These are phyloP conservation scores for Vanilla planifolia DNA, from an alignment of 106 monocot species.

Conservation along the genomic window DNA sequence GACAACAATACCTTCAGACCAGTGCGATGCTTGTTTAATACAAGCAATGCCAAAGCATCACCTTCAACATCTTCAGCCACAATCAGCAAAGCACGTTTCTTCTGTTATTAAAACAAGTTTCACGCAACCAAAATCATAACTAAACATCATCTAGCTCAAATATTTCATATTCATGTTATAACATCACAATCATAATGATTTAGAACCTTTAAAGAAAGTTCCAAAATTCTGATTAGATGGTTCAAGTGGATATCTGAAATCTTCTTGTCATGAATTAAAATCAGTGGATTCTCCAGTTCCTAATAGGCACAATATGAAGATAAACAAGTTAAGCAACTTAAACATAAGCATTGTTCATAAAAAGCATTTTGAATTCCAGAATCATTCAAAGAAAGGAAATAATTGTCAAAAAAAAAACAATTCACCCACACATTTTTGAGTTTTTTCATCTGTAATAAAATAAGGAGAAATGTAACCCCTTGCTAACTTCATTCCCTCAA, in stretches of 20 bases:
- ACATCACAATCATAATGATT: background rate
- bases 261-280: slow-evolving; percentile 88
- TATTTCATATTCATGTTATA: background rate
- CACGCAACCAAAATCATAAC: background rate
- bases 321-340: background rate
- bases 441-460: slow-evolving; percentile 78
- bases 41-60: slow-evolving; percentile 67
- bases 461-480: slow-evolving; percentile 91
- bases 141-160: background rate
- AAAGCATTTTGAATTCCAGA: background rate
- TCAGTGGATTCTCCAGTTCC: slow-evolving; percentile 83
- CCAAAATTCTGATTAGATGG: slow-evolving; percentile 54
- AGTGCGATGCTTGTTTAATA: slow-evolving; percentile 79
- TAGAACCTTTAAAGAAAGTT: slow-evolving; percentile 58
- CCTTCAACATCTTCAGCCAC: slow-evolving; percentile 83
- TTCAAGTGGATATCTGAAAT: slow-evolving; percentile 49
- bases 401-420: background rate
- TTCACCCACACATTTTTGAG: slow-evolving; percentile 80
- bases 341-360: background rate
- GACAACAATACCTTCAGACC: slow-evolving; percentile 61
- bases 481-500: slow-evolving; percentile 87
- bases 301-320: slow-evolving; percentile 15
- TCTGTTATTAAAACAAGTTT: slow-evolving; percentile 25
- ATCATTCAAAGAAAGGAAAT: background rate
- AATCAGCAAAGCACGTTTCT: slow-evolving; percentile 68